These are phyloP conservation scores for Mycena polygramma DNA, from an alignment of 768 basidiomycete species.

Conservation along the genomic window DNA sequence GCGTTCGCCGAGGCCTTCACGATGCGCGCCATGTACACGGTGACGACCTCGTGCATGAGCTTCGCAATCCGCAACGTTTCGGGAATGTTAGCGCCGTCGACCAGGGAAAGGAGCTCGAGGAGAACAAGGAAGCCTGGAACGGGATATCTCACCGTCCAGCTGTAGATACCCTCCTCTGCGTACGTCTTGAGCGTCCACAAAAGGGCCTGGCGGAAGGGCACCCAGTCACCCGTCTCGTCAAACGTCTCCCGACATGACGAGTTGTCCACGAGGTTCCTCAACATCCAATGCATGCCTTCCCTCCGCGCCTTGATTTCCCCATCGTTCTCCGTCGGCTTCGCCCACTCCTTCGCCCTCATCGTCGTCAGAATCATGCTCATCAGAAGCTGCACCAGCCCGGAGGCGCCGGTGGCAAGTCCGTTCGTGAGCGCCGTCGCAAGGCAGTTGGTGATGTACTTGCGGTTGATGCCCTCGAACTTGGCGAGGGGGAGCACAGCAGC, in stretches of 20 bases:
- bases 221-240: constrained; percentile 36
- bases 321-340: constrained; percentile 24
- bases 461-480: constrained; percentile 34
- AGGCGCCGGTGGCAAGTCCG: constrained; percentile 36
- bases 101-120: constrained; percentile 30
- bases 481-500: constrained; percentile 36
- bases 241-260: constrained; percentile 36
- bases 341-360: constrained; percentile 37
- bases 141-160: constrained; percentile 37
- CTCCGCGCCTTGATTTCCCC: constrained; percentile 28
- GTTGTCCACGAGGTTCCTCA: constrained; percentile 33
- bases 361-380: constrained; percentile 34
- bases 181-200: constrained; percentile 36
- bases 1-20: constrained; percentile 14
- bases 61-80: constrained; percentile 32
- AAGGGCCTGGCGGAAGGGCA: constrained; percentile 32
- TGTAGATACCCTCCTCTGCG: constrained; percentile 36
- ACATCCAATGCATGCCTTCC: constrained; percentile 32
- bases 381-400: constrained; percentile 31
- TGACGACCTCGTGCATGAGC: constrained; percentile 35
- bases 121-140: constrained; percentile 37
- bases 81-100: constrained; percentile 30
- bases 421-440: constrained; percentile 33
- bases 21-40: constrained; percentile 34
- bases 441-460: constrained; percentile 37